Conservation (phyloP, 768 basidiomycete genomes). For the Collybiopsis luxurians region DNA sequence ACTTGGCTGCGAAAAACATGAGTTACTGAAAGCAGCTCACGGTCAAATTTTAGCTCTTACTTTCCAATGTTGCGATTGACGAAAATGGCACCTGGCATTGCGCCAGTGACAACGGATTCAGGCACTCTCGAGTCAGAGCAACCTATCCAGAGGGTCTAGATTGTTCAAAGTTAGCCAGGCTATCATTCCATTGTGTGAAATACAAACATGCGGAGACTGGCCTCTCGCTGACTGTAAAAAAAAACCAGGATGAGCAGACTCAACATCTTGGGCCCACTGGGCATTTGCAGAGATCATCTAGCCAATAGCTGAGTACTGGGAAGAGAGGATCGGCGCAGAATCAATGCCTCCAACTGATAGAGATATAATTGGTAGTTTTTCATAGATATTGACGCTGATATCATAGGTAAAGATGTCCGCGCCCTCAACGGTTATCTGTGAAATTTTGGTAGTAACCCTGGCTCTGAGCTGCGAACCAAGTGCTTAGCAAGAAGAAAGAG, state of each 20-base stretch:
- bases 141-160: constrained; percentile 73
- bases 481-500: too few relatives aligned
- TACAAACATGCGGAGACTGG: background rate
- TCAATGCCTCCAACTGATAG: too few relatives aligned
- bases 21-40: background rate
- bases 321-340: too few relatives aligned
- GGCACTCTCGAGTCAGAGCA: constrained; percentile 87
- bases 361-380: too few relatives aligned
- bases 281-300: background rate
- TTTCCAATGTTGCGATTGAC: constrained; percentile 89
- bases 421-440: too few relatives aligned
- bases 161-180: background rate
- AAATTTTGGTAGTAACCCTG: too few relatives aligned
- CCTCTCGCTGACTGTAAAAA: background rate
- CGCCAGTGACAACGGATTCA: constrained; percentile 66
- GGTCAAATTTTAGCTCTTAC: constrained; percentile 34
- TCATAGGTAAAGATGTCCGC: too few relatives aligned
- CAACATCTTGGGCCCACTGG: background rate
- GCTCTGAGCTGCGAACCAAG: too few relatives aligned
- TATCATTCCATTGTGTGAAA: background rate
- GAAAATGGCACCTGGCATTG: constrained; percentile 78
- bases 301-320: too few relatives aligned
- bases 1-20: constrained; percentile 54
- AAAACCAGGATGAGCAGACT: background rate
- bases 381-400: too few relatives aligned